Base-by-base conservation (phyloP, 2,329 filamentous ascomycete species). In the Trichophyton mentagrophytes region DNA sequence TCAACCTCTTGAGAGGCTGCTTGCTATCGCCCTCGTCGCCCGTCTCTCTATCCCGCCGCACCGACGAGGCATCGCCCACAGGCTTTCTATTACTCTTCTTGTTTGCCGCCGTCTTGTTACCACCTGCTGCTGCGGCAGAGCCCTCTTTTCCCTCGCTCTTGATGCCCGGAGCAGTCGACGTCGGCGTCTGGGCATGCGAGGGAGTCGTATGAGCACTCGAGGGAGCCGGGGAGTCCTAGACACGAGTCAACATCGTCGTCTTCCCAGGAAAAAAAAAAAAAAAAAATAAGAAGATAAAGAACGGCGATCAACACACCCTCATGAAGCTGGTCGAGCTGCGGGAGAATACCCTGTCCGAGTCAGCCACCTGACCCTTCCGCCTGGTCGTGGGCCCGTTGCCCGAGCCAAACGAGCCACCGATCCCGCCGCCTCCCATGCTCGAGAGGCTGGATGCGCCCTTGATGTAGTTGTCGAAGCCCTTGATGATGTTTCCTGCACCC, bases 401-500 rank as follows among this genome's bases (percentile, higher is more conserved):
- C 27, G 61, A 64, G 40, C 73, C 70, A 9, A 74, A 64, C 27
- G 62, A 63, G 17, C 61, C 61, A 38, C 63, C 60, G 2, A 65
- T 58, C 15, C 53, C 56, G 40, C 60, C 49, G 2, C 68, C 68
- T 30, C 69, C 67, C 25, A 73, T 64, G 25, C 65, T 67, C 1
- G 72, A 69, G 2, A 76, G 79, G n/a, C 84, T 82, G 7, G 83
- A 81, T 17, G 81, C 82, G 60, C 89, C 91, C 74, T 99, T 99
- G 79, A 96, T 95, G 77, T 97, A 99, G 71, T 90, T 95, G 73
- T 99, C 93, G 73, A 99, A 99, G 22, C 93, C 93, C 57, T 89
- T 90, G 72, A 99, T 92, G 71, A 99, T 97, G 77, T 99, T 99
- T 51, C 93, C 93, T 20, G 83, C 82, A 67, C 80, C 84, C 3